Percentiles rank a stretch among this genome's conserved stretches.
Conservation (phyloP, 352 stramenopile species). For the Phytophthora uliginosa region DNA sequence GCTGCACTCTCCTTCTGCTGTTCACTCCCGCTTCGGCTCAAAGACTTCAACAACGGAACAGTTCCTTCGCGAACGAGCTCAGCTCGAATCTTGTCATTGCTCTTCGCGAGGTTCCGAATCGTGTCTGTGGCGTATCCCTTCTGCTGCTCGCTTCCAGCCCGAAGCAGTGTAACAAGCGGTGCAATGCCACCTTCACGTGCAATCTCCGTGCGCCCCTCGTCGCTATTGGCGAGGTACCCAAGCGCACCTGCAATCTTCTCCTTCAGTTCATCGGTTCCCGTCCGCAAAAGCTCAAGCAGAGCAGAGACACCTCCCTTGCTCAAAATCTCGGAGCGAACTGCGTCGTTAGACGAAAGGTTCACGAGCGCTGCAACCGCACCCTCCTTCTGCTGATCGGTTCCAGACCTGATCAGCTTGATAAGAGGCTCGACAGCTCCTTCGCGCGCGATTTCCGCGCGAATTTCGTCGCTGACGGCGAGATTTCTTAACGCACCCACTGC, state of each 20-base stretch:
- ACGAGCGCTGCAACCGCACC: neutral
- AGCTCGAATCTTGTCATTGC: conserved; percentile 13
- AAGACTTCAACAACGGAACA: conserved; percentile 1
- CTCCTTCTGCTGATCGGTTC: conserved; percentile 17
- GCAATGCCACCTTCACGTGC: neutral
- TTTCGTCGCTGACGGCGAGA: neutral
- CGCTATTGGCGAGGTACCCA: neutral
- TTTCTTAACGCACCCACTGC: conserved; percentile 1
- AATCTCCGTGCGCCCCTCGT: neutral
- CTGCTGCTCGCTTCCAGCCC: conserved; percentile 8
- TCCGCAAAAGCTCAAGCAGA: conserved; percentile 5
- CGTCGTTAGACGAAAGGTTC: neutral
- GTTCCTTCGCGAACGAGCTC: conserved; percentile 7
- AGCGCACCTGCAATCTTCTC: neutral
- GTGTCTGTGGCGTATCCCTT: neutral
- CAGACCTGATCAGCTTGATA: conserved; percentile 1
- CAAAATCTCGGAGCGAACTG: neutral
- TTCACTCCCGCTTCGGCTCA: conserved; percentile 2
- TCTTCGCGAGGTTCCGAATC: conserved; percentile 7
- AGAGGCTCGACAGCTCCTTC: conserved; percentile 1
- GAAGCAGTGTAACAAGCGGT: conserved; percentile 1
- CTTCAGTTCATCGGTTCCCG: conserved; percentile 3
- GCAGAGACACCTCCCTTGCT: neutral
- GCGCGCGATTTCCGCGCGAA: neutral
- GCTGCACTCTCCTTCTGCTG: conserved; percentile 1